These are phyloP conservation scores for Aspergillus carlsbadensis DNA, from an alignment of 495 filamentous ascomycete species.

Conservation along the genomic window DNA sequence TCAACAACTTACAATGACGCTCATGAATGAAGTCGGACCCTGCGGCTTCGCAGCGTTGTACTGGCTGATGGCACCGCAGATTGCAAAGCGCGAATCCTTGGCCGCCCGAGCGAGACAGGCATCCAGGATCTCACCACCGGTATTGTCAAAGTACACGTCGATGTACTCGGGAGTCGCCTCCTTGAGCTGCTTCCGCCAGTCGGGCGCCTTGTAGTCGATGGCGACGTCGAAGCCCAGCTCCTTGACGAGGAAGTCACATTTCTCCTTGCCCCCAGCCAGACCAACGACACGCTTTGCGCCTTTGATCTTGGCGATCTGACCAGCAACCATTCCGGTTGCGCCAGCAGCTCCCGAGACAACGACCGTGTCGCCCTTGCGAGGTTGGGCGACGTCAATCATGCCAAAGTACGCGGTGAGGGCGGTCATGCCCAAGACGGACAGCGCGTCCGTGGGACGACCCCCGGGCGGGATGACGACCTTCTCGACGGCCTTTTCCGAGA, in stretches of 20 bases:
- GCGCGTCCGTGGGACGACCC: conserved; percentile 54
- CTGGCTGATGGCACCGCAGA: conserved; percentile 55
- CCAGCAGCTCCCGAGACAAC: conserved; percentile 70
- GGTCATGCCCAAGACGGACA: conserved; percentile 58
- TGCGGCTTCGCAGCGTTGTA: conserved; percentile 49
- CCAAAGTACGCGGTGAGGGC: conserved; percentile 71
- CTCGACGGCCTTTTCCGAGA: conserved; percentile 45
- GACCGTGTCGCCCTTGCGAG: conserved; percentile 59
- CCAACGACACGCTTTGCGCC: conserved; percentile 55
- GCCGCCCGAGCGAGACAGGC: conserved; percentile 47
- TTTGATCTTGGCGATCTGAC: conserved; percentile 66
- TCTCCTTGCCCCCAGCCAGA: conserved; percentile 49
- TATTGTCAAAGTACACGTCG: conserved; percentile 60
- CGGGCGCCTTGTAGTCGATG: conserved; percentile 55
- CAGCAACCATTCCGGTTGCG: conserved; percentile 66
- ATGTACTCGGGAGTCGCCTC: conserved; percentile 49
- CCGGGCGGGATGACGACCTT: conserved; percentile 45
- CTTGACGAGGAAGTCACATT: conserved; percentile 46
- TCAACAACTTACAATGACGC: conserved; percentile 43
- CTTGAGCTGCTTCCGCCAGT: conserved; percentile 52
- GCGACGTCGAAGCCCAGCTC: conserved; percentile 52
- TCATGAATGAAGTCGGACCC: conserved; percentile 49
- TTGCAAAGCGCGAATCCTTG: conserved; percentile 48
- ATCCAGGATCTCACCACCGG: conserved; percentile 56
- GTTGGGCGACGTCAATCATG: conserved; percentile 56